Base-by-base conservation (phyloP, 2,329 filamentous ascomycete genomes). In the Xylaria arbuscula region DNA sequence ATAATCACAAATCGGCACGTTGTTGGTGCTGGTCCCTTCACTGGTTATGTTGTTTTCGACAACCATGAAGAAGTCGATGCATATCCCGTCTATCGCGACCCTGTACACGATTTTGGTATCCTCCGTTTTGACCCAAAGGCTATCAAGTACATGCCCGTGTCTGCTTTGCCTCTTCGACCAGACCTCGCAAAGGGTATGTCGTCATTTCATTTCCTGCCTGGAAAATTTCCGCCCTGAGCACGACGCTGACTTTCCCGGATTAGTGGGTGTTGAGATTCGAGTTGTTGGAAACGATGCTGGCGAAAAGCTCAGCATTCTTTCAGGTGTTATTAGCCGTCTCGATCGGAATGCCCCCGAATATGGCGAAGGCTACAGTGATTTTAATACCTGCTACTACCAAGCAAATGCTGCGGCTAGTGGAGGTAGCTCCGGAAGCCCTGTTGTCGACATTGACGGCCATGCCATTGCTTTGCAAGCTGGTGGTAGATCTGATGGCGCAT, bases 281-380 rank as follows among this genome's bases (percentile, higher is more conserved):
- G 96, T 99, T 1, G 96, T 99, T 6, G 96, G 96, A 83, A 99
- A 99, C 80, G 96, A 99, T 84, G 96, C 96, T 36, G 96, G 96
- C 72, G 96, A 99, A 80, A 99, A 99, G 82, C 89, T 99, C 74
- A 98, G 94, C 84, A 99, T 99, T 75, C 84, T 99, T 67, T 98
- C 96, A 6, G 96, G 96, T 75, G 95, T 99, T 64, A 99, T 99
- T 79, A 97, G 94, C 82, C 90, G 96, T 75, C 85, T 99, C 68
- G 96, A 99, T 77, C 89, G 96, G 74, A 99, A 99, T 81, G 97
- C 97, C 1, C 96, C 96, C 17, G 96, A 99, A 77, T 98, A 99
- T 75, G 95, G 95, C 64, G 96, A 98, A 72, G 96, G 96, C 34
- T 99, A 99, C 80, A 96, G 94, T 80, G 96, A 99, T 79, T 99